Conservation (phyloP, 331 rosid genomes). For the Quercus tomentella region DNA sequence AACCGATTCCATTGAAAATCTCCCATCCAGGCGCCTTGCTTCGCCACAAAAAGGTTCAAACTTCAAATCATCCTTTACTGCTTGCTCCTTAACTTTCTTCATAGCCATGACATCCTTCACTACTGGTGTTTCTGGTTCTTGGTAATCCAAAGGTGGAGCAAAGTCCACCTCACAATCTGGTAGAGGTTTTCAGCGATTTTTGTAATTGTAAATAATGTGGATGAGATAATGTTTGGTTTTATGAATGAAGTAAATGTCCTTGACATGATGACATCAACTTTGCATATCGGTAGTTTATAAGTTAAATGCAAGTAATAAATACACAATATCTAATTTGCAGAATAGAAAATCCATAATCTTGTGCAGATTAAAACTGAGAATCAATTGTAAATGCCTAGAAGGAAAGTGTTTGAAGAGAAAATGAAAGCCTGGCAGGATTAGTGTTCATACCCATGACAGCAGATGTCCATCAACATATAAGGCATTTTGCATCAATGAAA, state of each 20-base stretch:
- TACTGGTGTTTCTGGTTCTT: too few relatives aligned
- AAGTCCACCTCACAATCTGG: too few relatives aligned
- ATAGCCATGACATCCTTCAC: too few relatives aligned
- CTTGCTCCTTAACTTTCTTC: neutral
- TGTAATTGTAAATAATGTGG: too few relatives aligned
- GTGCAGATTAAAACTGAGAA: neutral
- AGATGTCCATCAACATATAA: constrained; percentile 84
- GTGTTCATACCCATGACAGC: constrained; percentile 67
- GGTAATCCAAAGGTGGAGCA: too few relatives aligned
- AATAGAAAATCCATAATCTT: neutral
- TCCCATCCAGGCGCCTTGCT: neutral
- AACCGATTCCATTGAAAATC: neutral
- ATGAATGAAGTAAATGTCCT: neutral
- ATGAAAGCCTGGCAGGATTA: neutral
- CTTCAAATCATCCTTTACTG: too few relatives aligned
- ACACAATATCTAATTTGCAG: neutral
- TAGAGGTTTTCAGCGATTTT: too few relatives aligned
- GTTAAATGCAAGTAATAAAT: neutral
- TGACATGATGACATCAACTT: neutral
- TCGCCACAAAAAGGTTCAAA: too few relatives aligned
- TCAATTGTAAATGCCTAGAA: neutral
- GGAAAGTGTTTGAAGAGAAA: neutral
- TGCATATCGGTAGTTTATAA: neutral
- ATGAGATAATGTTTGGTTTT: neutral
- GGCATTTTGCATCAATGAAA: constrained; percentile 63